phyloP scores from a whole-genome alignment of 1,139 yeast species.

The Pichia sp. region DNA sequence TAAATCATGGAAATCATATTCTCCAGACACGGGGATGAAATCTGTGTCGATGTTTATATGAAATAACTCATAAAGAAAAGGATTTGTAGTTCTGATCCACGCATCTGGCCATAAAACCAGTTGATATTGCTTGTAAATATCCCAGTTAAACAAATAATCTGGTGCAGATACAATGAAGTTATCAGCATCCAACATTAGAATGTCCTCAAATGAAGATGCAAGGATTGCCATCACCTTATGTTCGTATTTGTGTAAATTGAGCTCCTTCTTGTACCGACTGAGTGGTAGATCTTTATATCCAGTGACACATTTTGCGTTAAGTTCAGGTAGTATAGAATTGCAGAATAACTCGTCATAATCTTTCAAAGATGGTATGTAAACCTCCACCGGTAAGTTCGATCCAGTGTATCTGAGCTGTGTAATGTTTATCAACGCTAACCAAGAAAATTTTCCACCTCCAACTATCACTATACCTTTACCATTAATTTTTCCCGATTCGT shows the following conservation, averaged over 20 bases:
- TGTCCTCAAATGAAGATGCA: conserved; percentile 50
- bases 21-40: conserved; percentile 23
- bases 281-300: conserved; percentile 26
- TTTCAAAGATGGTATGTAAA: conserved; percentile 45
- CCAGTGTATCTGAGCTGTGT: conserved; percentile 45
- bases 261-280: conserved; percentile 25
- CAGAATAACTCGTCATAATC: conserved; percentile 46
- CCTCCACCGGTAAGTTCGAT: conserved; percentile 51
- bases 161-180: conserved; percentile 52
- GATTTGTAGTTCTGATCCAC: conserved; percentile 59
- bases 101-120: conserved; percentile 62
- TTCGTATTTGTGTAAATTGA: conserved; percentile 47
- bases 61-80: conserved; percentile 51
- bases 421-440: conserved; percentile 47
- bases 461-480: conserved; percentile 57
- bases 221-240: conserved; percentile 56
- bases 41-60: conserved; percentile 31
- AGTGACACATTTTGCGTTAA: conserved; percentile 39
- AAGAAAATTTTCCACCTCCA: conserved; percentile 54
- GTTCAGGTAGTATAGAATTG: conserved; percentile 35
- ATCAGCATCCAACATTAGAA: conserved; percentile 62
- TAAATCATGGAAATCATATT: conserved; percentile 43
- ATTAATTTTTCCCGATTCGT: conserved; percentile 5
- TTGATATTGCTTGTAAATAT: conserved; percentile 28
- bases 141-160: conserved; percentile 39